phyloP scores from a whole-genome alignment of 371 early-diverging fungal species.

The Smittium culicis region DNA sequence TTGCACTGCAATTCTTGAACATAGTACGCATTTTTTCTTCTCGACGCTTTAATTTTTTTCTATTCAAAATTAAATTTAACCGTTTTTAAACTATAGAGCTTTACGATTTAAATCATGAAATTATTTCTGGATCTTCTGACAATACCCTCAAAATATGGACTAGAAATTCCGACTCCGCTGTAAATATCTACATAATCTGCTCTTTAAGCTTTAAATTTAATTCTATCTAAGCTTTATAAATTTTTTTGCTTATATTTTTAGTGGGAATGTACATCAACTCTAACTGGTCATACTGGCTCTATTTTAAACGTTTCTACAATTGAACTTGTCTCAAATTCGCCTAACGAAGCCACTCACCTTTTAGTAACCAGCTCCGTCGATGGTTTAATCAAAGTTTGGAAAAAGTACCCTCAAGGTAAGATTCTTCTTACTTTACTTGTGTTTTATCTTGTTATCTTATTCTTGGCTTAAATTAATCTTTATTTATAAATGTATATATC shows the following conservation, averaged over 20 bases:
- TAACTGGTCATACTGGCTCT: conserved; percentile 54
- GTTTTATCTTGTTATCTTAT: neutral
- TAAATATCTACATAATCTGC: too few species aligned
- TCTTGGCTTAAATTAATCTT: neutral
- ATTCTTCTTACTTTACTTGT: neutral
- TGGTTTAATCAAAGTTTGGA: conserved; percentile 63
- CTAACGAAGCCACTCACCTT: conserved; percentile 31
- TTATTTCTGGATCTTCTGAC: conserved; percentile 76
- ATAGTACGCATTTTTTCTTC: conserved; percentile 8
- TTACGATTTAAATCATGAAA: conserved; percentile 27
- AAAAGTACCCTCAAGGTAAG: conserved; percentile 28
- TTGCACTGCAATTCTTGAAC: conserved; percentile 57
- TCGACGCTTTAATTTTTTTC: neutral
- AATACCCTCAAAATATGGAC: conserved; percentile 65
- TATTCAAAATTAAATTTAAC: neutral
- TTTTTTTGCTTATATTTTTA: conserved; percentile 10
- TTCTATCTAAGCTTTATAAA: neutral
- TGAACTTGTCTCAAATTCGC: conserved; percentile 17
- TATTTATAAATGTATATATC: neutral
- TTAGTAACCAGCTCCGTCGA: conserved; percentile 69
- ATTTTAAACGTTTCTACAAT: conserved; percentile 48
- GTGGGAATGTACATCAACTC: conserved; percentile 53
- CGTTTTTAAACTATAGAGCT: neutral
- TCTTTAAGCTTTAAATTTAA: conserved; percentile 1
- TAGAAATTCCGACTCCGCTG: conserved; percentile 21